phyloP scores from a whole-genome alignment of 768 basidiomycete genomes.

The Infundibulicybe gibba region DNA sequence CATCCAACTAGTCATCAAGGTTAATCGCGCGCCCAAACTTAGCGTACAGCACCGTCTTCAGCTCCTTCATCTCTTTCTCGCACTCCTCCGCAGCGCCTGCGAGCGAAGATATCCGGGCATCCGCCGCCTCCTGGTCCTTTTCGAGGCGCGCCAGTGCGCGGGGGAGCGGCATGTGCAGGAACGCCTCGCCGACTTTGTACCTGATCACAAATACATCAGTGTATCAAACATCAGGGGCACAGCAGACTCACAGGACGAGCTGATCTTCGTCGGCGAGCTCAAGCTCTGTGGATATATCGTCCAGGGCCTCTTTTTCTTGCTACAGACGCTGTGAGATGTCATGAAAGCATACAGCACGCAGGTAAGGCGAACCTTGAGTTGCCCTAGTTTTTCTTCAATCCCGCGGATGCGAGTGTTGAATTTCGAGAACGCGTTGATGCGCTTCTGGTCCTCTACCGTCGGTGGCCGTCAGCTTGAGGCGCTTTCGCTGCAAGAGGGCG shows the following conservation, averaged over 20 bases:
- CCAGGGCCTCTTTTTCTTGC: constrained; percentile 94
- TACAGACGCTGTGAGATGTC: constrained; percentile 25
- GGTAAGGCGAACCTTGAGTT: constrained; percentile 57
- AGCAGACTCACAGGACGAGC: constrained; percentile 58
- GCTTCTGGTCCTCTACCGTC: constrained; percentile 76
- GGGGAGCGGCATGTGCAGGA: constrained; percentile 71
- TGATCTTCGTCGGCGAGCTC: constrained; percentile 88
- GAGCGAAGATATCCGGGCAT: constrained; percentile 49
- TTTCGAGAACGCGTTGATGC: constrained; percentile 90
- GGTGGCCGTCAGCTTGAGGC: constrained; percentile 3
- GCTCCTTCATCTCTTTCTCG: constrained; percentile 72
- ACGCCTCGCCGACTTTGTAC: constrained; percentile 89
- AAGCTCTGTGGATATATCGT: constrained; percentile 83
- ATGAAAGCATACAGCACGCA: neutral
- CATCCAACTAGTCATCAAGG: constrained; percentile 61
- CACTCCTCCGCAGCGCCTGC: constrained; percentile 56
- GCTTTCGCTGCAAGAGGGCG: neutral
- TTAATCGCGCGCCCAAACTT: constrained; percentile 95
- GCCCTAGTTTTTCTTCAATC: constrained; percentile 68
- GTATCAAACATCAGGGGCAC: neutral
- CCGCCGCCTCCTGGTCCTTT: constrained; percentile 60
- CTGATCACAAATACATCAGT: constrained; percentile 32
- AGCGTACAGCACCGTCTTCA: constrained; percentile 79
- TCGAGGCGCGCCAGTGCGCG: constrained; percentile 72
- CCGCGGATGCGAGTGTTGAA: constrained; percentile 75